A percentile compares a stretch with the other conserved stretches of the same genome.
These are phyloP conservation scores for Alternaria sp. DNA, from an alignment of 2,329 filamentous ascomycete genomes.

Conservation along the genomic window DNA sequence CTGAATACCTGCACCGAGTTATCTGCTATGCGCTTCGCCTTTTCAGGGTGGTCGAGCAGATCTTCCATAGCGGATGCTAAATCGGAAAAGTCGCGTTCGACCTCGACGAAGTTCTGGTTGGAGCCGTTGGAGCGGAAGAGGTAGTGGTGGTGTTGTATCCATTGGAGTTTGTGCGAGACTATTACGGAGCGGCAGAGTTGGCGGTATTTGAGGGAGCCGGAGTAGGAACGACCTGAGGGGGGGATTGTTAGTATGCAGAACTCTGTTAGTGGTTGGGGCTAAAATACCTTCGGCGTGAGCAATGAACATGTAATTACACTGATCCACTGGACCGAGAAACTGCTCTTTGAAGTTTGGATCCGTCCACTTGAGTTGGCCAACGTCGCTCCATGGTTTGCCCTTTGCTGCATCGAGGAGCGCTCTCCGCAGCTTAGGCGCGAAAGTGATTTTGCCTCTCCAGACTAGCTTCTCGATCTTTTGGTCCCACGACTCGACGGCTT, in stretches of 20 bases:
- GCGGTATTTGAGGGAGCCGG: slow-evolving; percentile 61
- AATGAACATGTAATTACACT: slow-evolving; percentile 63
- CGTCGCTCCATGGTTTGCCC: slow-evolving; percentile 43
- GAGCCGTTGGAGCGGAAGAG: slow-evolving; percentile 36
- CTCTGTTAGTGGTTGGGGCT: not conserved
- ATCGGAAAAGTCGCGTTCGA: slow-evolving; percentile 45
- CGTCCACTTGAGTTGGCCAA: slow-evolving; percentile 39
- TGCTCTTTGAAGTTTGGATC: slow-evolving; percentile 46
- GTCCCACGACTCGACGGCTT: slow-evolving; percentile 39
- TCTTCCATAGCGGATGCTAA: slow-evolving; percentile 39
- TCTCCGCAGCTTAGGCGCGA: slow-evolving; percentile 39
- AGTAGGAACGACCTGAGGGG: slow-evolving; percentile 51
- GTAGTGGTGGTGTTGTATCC: slow-evolving; percentile 46
- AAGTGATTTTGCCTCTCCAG: slow-evolving; percentile 43
- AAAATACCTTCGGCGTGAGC: slow-evolving; percentile 59
- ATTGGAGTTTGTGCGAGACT: slow-evolving; percentile 44
- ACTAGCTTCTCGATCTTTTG: slow-evolving; percentile 43
- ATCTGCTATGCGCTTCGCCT: slow-evolving; percentile 43
- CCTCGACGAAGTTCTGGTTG: slow-evolving; percentile 45
- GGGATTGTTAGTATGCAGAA: slow-evolving; percentile 18
- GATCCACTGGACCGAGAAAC: slow-evolving; percentile 58
- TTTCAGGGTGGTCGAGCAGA: slow-evolving; percentile 39
- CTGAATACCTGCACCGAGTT: slow-evolving; percentile 39
- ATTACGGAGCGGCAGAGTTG: slow-evolving; percentile 56
- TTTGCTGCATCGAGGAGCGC: slow-evolving; percentile 37